Evolutionary conservation across 2,329 filamentous ascomycete species (phyloP).

Genomic region (Fusarium sp.): DNA sequence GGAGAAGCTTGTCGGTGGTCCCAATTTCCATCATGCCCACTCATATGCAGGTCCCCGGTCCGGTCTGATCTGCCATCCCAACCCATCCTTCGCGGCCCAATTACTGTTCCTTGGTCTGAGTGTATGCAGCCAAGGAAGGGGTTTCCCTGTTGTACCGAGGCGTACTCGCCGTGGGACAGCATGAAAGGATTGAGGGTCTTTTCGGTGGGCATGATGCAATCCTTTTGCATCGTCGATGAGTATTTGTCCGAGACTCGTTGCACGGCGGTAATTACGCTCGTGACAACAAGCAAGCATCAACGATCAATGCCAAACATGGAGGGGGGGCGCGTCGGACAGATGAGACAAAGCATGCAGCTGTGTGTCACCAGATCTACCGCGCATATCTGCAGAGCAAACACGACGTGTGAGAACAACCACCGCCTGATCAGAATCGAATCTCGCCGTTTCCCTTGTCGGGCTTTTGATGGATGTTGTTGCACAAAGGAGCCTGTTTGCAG

Average conservation of each 20-base stretch:
- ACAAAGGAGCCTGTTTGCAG: conserved; percentile 13
- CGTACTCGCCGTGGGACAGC: neutral
- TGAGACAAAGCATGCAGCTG: conserved; percentile 7
- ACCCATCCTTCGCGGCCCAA: conserved; percentile 22
- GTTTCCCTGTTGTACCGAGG: conserved; percentile 15
- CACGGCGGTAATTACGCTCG: conserved; percentile 18
- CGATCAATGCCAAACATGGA: conserved; percentile 2
- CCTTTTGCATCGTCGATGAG: conserved; percentile 6
- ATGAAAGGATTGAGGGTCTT: conserved; percentile 3
- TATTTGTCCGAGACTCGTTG: conserved; percentile 12
- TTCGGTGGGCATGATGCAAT: conserved; percentile 2
- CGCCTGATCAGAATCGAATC: too few species aligned
- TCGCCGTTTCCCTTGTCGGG: conserved; percentile 5
- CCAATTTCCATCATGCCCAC: conserved; percentile 4
- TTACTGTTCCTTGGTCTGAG: conserved; percentile 22
- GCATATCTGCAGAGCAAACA: conserved; percentile 16
- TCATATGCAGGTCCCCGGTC: conserved; percentile 33
- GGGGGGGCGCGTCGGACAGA: neutral
- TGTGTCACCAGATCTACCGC: conserved; percentile 1
- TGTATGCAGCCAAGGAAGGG: conserved; percentile 15
- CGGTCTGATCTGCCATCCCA: conserved; percentile 28
- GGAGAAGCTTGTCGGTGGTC: conserved; percentile 16
- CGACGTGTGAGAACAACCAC: neutral
- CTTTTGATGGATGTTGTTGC: conserved; percentile 11
- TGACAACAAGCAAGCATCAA: neutral